These are phyloP conservation scores for Talaromyces sp. DNA, from an alignment of 2,329 filamentous ascomycete species.

Conservation along the genomic window DNA sequence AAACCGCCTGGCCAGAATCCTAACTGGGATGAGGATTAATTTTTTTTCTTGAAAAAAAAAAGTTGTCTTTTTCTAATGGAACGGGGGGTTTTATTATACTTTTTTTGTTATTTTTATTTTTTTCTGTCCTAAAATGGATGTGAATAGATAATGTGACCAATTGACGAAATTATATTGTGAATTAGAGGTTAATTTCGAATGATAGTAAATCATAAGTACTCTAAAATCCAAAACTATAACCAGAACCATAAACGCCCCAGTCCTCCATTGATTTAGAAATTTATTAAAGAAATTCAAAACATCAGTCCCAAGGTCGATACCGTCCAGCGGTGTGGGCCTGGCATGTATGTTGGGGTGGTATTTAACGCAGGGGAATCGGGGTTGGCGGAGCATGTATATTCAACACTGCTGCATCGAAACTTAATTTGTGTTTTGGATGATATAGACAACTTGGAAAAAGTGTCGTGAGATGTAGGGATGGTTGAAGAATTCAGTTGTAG, in stretches of 20 bases:
- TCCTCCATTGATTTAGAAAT: neutral
- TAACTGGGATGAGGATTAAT: constrained; percentile 63
- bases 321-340: neutral
- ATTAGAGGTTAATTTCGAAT: neutral
- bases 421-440: too few relatives aligned
- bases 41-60: too few relatives aligned
- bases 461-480: neutral
- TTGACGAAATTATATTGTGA: neutral
- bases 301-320: neutral
- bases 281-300: neutral
- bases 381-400: neutral
- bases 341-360: neutral
- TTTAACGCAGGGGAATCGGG: neutral
- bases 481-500: too few relatives aligned
- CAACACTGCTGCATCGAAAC: neutral
- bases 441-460: too few relatives aligned
- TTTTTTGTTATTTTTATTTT: constrained; percentile 7
- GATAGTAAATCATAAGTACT: neutral
- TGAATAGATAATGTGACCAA: constrained; percentile 5
- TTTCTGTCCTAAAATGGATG: constrained; percentile 1
- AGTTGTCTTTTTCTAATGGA: constrained; percentile 2
- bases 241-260: neutral
- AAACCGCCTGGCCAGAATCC: constrained; percentile 95
- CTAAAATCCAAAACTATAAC: neutral
- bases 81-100: neutral